Percentiles rank a stretch among this genome's conserved stretches.
These are phyloP conservation scores for Gastrodia elata DNA, from an alignment of 106 monocot genomes.

Conservation along the genomic window DNA sequence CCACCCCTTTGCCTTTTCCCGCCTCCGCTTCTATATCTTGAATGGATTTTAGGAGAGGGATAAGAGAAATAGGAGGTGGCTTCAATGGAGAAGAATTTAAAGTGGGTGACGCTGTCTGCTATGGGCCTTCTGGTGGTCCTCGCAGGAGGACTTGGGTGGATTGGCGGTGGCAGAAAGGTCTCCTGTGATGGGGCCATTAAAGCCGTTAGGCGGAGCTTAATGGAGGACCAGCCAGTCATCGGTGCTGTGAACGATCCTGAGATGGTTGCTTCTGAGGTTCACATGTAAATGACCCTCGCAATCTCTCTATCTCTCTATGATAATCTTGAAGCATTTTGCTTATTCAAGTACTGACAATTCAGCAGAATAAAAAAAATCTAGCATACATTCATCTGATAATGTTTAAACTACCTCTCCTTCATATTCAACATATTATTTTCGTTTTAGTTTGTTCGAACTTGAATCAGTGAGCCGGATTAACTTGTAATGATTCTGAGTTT, in stretches of 20 bases:
- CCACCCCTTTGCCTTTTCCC: too few relatives aligned
- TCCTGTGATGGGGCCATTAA: too few relatives aligned
- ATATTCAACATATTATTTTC: neutral
- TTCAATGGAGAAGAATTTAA: constrained; percentile 1
- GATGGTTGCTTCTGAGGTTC: constrained; percentile 12
- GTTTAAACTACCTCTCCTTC: too few relatives aligned
- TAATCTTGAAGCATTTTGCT: too few relatives aligned
- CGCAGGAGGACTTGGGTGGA: neutral
- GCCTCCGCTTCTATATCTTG: too few relatives aligned
- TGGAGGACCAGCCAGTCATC: neutral
- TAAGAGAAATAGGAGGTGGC: neutral
- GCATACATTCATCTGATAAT: too few relatives aligned
- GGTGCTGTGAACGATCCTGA: constrained; percentile 22
- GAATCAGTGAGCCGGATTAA: neutral
- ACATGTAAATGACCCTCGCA: constrained; percentile 5
- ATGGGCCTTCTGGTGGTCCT: neutral
- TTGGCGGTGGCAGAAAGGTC: neutral
- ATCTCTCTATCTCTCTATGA: neutral
- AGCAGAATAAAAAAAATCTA: too few relatives aligned
- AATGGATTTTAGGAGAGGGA: too few relatives aligned
- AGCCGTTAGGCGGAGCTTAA: neutral
- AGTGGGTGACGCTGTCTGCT: neutral
- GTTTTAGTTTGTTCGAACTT: neutral
- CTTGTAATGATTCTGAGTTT: too few relatives aligned
- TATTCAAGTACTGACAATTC: too few relatives aligned